Conservation (phyloP, 768 basidiomycete genomes). For the Boletus rex-veris region DNA sequence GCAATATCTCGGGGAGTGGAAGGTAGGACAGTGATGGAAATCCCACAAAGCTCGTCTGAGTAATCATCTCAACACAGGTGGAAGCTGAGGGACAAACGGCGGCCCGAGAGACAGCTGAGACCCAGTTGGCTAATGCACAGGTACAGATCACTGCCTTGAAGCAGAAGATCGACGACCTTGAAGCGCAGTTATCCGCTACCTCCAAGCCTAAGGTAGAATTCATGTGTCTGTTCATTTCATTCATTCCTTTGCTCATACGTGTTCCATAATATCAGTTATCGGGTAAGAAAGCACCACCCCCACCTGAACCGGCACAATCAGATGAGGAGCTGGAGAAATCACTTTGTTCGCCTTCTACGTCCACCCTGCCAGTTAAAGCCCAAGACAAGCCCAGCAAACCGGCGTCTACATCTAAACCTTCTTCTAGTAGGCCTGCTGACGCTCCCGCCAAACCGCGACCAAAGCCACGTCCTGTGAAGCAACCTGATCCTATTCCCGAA, state of each 20-base stretch:
- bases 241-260: not conserved
- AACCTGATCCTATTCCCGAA: slow-evolving; percentile 14
- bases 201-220: slow-evolving; percentile 25
- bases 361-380: slow-evolving; percentile 5
- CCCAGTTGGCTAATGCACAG: slow-evolving; percentile 34
- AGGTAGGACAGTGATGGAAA: slow-evolving; percentile 35
- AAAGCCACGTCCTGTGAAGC: slow-evolving; percentile 20
- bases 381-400: slow-evolving; percentile 18
- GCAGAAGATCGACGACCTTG: slow-evolving; percentile 44
- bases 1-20: slow-evolving; percentile 39
- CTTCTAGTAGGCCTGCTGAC: slow-evolving; percentile 16
- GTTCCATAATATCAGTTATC: slow-evolving; percentile 6
- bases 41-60: not conserved
- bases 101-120: slow-evolving; percentile 35
- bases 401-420: slow-evolving; percentile 14
- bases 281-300: slow-evolving; percentile 9
- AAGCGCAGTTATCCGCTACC: slow-evolving; percentile 41
- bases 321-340: slow-evolving; percentile 26
- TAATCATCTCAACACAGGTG: slow-evolving; percentile 29
- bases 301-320: slow-evolving; percentile 8
- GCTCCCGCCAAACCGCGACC: slow-evolving; percentile 21
- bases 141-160: slow-evolving; percentile 25
- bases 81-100: slow-evolving; percentile 36
- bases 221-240: slow-evolving; percentile 7
- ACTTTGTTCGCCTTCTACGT: slow-evolving; percentile 15